Evolutionary conservation across 176 grass and related monocot species (phyloP).

Genomic region (Avena sativa): DNA sequence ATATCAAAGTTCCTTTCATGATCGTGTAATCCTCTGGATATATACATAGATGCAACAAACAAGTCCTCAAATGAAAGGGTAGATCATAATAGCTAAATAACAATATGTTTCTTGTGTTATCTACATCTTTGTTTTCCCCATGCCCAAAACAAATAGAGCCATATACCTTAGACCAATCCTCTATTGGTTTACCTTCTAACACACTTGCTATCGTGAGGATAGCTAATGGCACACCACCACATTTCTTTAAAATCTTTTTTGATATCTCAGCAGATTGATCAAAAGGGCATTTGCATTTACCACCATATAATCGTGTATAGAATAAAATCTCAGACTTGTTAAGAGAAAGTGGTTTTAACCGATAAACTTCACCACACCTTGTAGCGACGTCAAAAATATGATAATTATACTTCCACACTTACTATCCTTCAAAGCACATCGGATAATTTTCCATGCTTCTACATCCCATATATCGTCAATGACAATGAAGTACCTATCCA

Average conservation of each 20-base stretch:
- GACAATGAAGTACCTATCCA: background rate
- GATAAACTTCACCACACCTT: background rate
- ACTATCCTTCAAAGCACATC: background rate
- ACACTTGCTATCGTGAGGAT: too few species aligned
- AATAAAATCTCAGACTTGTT: background rate
- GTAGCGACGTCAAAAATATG: background rate
- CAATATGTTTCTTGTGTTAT: constrained; percentile 12
- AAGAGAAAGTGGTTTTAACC: background rate
- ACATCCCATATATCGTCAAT: background rate
- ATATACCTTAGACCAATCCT: too few species aligned
- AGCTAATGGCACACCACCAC: too few species aligned
- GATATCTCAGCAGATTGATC: background rate
- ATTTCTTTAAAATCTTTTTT: too few species aligned
- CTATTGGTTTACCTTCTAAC: too few species aligned
- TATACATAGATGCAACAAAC: constrained; percentile 19
- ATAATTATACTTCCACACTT: constrained; percentile 4
- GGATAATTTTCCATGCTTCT: background rate
- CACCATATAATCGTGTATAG: background rate
- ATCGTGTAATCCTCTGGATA: background rate
- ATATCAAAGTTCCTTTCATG: background rate
- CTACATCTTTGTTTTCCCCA: too few species aligned
- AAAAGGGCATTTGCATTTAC: background rate
- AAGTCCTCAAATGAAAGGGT: background rate
- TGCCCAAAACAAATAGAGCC: too few species aligned
- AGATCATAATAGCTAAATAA: constrained; percentile 26